Percentiles rank a stretch among this genome's conserved stretches.
These are phyloP conservation scores for Trichoderma hamatum DNA, from an alignment of 2,329 filamentous ascomycete species.

Conservation along the genomic window DNA sequence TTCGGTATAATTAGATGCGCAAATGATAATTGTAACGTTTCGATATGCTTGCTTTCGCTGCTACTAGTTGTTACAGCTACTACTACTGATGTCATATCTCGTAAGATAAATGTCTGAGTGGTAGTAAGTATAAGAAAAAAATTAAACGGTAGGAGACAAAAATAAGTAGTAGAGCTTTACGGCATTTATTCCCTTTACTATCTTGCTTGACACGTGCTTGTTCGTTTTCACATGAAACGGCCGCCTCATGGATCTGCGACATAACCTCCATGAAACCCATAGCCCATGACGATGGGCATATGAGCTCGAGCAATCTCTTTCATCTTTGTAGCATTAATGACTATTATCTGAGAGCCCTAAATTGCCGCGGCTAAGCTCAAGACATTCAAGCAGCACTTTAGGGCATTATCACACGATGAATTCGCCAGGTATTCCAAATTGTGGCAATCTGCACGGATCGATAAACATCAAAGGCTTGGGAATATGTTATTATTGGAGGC, in stretches of 20 bases:
- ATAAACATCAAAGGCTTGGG: neutral
- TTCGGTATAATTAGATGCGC: neutral
- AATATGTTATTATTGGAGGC: neutral
- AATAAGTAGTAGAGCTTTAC: neutral
- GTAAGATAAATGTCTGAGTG: too few species aligned
- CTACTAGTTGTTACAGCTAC: too few species aligned
- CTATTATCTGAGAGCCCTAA: neutral
- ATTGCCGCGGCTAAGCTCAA: neutral
- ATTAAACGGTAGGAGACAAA: neutral
- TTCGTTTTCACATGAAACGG: neutral
- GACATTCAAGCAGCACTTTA: neutral
- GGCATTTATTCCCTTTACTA: neutral
- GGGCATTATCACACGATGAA: neutral
- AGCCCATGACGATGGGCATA: neutral
- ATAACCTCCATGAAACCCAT: neutral
- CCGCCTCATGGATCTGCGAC: neutral
- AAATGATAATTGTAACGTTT: neutral
- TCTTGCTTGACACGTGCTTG: neutral
- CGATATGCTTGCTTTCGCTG: too few species aligned
- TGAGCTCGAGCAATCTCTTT: neutral
- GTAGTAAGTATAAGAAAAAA: neutral
- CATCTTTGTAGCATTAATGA: neutral
- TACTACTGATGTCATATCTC: too few species aligned
- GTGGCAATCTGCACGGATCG: neutral
- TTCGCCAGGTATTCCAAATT: neutral